Conservation (phyloP, 2,329 filamentous ascomycete genomes). For the Diaporthe sp. region DNA sequence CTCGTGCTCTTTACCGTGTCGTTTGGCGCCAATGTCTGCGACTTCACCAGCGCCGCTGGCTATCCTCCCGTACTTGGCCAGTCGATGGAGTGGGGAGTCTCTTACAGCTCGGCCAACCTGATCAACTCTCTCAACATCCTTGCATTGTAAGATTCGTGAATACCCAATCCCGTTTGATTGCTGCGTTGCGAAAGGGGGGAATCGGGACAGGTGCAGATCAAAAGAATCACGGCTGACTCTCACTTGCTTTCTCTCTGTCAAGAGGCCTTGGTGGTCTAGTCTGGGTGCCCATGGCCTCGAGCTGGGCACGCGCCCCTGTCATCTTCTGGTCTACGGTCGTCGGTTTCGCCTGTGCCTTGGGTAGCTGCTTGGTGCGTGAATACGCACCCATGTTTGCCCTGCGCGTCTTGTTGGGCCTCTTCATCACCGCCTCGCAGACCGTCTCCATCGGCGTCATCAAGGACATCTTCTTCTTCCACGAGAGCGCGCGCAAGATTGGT, state of each 20-base stretch:
- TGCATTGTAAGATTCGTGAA: background rate
- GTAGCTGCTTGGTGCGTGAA: slow-evolving; percentile 44
- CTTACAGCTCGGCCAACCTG: slow-evolving; percentile 5
- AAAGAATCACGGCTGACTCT: background rate
- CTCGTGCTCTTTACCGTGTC: slow-evolving; percentile 38
- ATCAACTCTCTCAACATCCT: slow-evolving; percentile 34
- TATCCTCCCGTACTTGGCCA: background rate
- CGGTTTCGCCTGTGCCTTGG: slow-evolving; percentile 46
- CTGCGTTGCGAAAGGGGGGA: background rate
- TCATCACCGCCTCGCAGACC: slow-evolving; percentile 60
- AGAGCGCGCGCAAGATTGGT: slow-evolving; percentile 54
- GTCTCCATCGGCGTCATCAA: slow-evolving; percentile 50
- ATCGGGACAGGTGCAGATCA: background rate
- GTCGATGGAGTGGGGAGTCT: background rate
- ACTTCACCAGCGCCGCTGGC: slow-evolving; percentile 37
- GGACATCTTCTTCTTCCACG: slow-evolving; percentile 64
- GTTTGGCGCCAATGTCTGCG: slow-evolving; percentile 40
- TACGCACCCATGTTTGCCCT: slow-evolving; percentile 47
- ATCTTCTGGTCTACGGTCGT: slow-evolving; percentile 50
- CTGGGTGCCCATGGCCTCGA: slow-evolving; percentile 45
- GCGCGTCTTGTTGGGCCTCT: slow-evolving; percentile 56
- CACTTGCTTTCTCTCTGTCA: background rate
- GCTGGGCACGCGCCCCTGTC: slow-evolving; percentile 40
- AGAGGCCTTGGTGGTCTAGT: slow-evolving; percentile 34
- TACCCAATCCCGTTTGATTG: background rate